Evolutionary conservation across 768 basidiomycete species (phyloP).

Genomic region (Auricularia heimuer): DNA sequence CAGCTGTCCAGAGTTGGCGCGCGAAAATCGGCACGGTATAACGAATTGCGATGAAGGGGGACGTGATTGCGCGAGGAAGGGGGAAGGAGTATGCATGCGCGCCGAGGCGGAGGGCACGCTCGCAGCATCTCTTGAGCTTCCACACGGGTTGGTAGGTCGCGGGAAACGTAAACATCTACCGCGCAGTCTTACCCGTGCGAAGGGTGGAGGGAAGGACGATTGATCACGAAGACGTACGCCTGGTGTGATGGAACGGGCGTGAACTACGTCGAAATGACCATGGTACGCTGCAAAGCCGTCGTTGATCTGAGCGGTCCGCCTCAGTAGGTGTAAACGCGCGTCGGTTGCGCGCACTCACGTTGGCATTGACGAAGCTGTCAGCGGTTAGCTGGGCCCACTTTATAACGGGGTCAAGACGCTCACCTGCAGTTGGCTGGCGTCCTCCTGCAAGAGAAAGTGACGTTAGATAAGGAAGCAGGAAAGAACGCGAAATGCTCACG

Average conservation of each 20-base stretch:
- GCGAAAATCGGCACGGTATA: too few species aligned
- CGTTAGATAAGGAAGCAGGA: not conserved
- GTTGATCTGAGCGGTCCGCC: not conserved
- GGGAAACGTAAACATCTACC: too few species aligned
- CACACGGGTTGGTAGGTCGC: not conserved
- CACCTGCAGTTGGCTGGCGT: not conserved
- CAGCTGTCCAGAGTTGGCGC: too few species aligned
- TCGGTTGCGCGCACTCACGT: not conserved
- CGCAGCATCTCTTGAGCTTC: not conserved
- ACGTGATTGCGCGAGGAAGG: too few species aligned
- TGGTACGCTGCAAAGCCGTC: conserved; percentile 7
- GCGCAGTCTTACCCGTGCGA: not conserved
- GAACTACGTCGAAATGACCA: conserved; percentile 9
- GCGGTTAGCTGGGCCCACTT: not conserved
- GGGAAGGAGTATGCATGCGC: too few species aligned
- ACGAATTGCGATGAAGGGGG: too few species aligned
- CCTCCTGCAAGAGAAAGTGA: not conserved
- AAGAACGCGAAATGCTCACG: not conserved
- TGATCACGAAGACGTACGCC: conserved; percentile 3
- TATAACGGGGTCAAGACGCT: not conserved
- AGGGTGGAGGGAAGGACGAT: not conserved
- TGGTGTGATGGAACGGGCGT: conserved; percentile 7
- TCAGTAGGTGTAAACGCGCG: not conserved
- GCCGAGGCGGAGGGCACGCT: too few species aligned
- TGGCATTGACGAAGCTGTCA: not conserved